A percentile compares a stretch with the other conserved stretches of the same genome.
These are phyloP conservation scores for Durusdinium trenchii DNA, from an alignment of 73 alveolate genomes.

Conservation along the genomic window DNA sequence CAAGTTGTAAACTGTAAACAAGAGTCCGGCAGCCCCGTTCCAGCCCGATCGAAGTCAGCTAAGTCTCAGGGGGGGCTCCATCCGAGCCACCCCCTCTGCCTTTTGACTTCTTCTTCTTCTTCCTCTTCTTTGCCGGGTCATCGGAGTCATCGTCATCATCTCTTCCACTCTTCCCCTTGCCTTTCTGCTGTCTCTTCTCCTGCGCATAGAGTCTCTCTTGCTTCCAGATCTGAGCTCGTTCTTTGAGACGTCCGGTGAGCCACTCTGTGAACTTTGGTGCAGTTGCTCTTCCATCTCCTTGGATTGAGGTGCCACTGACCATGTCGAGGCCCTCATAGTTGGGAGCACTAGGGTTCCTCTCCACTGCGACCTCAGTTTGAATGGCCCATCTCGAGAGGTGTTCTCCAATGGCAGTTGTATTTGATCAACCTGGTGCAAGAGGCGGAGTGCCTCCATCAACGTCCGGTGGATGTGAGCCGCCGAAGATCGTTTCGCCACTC, in stretches of 20 bases:
- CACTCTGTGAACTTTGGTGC: not conserved
- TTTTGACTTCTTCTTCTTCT: constrained; percentile 13
- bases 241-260: not conserved
- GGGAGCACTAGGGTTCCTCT: not conserved
- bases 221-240: constrained; percentile 22
- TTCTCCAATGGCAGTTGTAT: not conserved
- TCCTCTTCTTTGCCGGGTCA: not conserved
- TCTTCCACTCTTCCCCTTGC: not conserved
- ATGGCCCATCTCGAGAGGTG: not conserved
- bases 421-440: not conserved
- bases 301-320: not conserved
- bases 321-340: constrained; percentile 32
- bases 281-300: not conserved
- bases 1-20: too few species aligned
- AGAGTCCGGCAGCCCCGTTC: not conserved
- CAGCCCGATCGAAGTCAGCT: not conserved
- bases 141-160: not conserved
- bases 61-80: constrained; percentile 1
- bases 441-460: not conserved
- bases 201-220: not conserved
- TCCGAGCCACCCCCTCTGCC: not conserved
- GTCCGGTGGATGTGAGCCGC: not conserved
- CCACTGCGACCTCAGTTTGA: constrained; percentile 39
- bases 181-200: not conserved
- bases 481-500: not conserved